Evolutionary conservation across 2,329 filamentous ascomycete genomes (phyloP).

Genomic region (Myriosclerotinia duriaeana): DNA sequence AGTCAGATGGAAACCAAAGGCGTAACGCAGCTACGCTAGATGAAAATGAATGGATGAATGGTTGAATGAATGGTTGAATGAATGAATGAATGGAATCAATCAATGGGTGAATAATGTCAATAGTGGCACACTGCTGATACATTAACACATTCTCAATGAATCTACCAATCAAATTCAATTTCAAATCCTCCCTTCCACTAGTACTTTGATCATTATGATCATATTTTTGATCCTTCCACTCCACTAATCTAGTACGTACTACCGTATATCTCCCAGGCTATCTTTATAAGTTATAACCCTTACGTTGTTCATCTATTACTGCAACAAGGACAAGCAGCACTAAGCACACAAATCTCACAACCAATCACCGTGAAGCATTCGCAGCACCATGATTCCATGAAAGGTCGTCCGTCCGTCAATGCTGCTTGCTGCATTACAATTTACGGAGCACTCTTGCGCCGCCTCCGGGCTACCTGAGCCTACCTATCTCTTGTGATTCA

Average conservation of each 20-base stretch:
- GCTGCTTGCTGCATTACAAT: constrained; percentile 22
- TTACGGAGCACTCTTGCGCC: constrained; percentile 18
- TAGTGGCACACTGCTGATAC: constrained; percentile 14
- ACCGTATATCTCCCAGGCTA: too few relatives aligned
- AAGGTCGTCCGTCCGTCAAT: background rate
- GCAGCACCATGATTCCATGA: background rate
- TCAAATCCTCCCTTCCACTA: constrained; percentile 7
- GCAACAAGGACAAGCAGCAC: constrained; percentile 9
- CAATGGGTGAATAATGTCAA: too few relatives aligned
- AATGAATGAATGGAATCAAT: too few relatives aligned
- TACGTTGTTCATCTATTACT: background rate
- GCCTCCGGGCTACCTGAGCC: constrained; percentile 16
- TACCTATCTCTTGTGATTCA: constrained; percentile 10
- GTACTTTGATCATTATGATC: constrained; percentile 9
- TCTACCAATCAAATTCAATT: background rate
- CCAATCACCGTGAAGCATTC: constrained; percentile 14
- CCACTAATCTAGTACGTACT: background rate
- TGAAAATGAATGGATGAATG: background rate
- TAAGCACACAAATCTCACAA: constrained; percentile 19
- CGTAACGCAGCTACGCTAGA: constrained; percentile 8
- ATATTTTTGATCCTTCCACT: constrained; percentile 1
- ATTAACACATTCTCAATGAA: background rate
- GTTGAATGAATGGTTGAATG: too few relatives aligned
- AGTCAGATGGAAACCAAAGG: constrained; percentile 10
- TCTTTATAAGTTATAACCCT: constrained; percentile 19